Base-by-base conservation (phyloP, 306 rosid genomes). In the Castanea mollissima region DNA sequence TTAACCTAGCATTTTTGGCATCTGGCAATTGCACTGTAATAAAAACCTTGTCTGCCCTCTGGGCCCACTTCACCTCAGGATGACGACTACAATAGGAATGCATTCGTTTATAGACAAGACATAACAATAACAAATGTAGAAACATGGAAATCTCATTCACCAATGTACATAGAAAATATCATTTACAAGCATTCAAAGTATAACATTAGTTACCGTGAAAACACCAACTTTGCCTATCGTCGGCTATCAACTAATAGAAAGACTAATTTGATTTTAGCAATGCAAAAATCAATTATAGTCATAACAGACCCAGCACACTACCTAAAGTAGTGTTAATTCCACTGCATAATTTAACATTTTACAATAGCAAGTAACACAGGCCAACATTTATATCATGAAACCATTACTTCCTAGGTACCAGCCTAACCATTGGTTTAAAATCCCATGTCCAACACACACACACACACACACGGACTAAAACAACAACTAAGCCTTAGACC, bases 31-130 rank as follows among this genome's bases (percentile, higher is more conserved):
- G 90, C 64, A 96, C 98, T 0, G 98, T 96, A 78, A 96, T 52
- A 80, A 81, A 96, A 73, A 96, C 96, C 90, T 90, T 91, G 88
- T 93, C 98, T 35, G 25, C 87, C 84, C 99, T 91, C 88, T 96
- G 93, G 80, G 99, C 97, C 99, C 99, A 96, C 90, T 93, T 96
- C 74, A 96, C 89, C 83, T 96, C 99, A 4, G 99, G 99, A 90
- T 88, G 97, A 87, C 94, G 99, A 86, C 98, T 96, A 80, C 89
- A 76, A 55, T 31, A 32, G 5, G 79, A 49, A 49, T 49, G 54
- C 54, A 12, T 13, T 49, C 1, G 0, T 27, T 63, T 11, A 21
- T 11, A 4, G 23, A 27, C 14, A 9, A 21, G 4, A 23, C 25
- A 23, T 3, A n/a, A 23, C 14, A 23, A 23, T 23, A 12, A 23